Conservation (phyloP, 345 rosid species). For the Noccaea caerulescens region DNA sequence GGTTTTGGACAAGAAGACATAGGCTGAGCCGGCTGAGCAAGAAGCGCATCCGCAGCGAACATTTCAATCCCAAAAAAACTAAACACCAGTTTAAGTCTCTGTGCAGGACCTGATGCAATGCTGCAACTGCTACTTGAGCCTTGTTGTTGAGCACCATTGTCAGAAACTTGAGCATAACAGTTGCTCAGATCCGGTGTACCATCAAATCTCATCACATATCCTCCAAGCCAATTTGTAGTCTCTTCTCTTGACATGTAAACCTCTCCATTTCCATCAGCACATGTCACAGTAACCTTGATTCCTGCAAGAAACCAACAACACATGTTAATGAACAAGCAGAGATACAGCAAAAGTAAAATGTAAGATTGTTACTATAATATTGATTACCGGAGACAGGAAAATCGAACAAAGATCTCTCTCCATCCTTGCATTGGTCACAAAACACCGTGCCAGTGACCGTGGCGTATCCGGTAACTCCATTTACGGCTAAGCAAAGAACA, state of each 20-base stretch:
- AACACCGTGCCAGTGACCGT: conserved; percentile 72
- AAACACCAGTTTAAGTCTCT: conserved; percentile 56
- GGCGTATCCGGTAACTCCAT: conserved; percentile 59
- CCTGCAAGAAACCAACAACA: conserved; percentile 52
- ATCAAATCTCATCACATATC: conserved; percentile 66
- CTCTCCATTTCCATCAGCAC: conserved; percentile 63
- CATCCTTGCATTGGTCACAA: conserved; percentile 96
- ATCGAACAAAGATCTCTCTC: conserved; percentile 70
- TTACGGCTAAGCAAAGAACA: conserved; percentile 53
- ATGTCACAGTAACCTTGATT: conserved; percentile 58
- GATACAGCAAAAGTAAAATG: background rate
- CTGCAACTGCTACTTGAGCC: conserved; percentile 51
- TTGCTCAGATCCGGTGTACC: conserved; percentile 77
- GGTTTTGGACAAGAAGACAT: conserved; percentile 72
- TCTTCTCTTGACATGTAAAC: conserved; percentile 69
- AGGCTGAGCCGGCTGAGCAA: conserved; percentile 71
- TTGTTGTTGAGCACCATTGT: conserved; percentile 48
- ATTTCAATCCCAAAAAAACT: conserved; percentile 60
- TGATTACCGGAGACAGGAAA: conserved; percentile 68
- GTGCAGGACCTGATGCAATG: conserved; percentile 66
- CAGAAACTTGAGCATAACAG: conserved; percentile 70
- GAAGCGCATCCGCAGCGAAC: conserved; percentile 62
- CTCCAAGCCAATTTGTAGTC: conserved; percentile 74
- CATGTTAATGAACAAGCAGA: conserved; percentile 4
- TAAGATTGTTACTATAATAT: background rate